Base-by-base conservation (phyloP, 73 alveolate species). In the Paramecium sexaurelia region DNA sequence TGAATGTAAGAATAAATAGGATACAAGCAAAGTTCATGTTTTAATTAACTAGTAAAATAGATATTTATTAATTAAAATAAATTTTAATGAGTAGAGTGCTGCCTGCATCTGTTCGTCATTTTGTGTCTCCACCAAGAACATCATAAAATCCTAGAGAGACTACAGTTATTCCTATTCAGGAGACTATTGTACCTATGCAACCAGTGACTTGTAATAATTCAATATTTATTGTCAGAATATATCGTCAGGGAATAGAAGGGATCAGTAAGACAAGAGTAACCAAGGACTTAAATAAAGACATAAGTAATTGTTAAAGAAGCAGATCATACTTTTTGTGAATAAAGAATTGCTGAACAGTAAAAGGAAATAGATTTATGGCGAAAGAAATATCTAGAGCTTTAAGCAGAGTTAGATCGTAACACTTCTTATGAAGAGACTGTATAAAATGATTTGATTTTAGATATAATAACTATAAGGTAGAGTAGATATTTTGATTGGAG, bases 91-190 rank as follows among this genome's bases (percentile, higher is more conserved):
- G 90, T 43, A 78, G 90, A 39, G 75, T 39, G 19, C 10, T 78
- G 55, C 90, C 90, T 8, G 41, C 69, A 8, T 29, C 75, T 19
- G 17, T 78, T 29, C 68, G 90, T 19, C 90, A 78, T 78, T 78
- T 78, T 78, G 90, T 78, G 55, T 78, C 90, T 7, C 90, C 90
- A 7, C 90, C 90, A 22, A 78, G 90, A 45, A 71, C 55, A 7
- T 35, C 86, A 35, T 20, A 27, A 13, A 29, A 35, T 33, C 86
- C 86, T 4, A 78, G 90, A 26, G 90, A 78, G 90, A 78, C 90
- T 5, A 78, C 90, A 19, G 68, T 78, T 7, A 78, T 78, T 24
- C 90, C 90, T 39, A 45, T 78, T 24, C 17, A 20, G 43, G 90
- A 78, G 9, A 78, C 90, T 2, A 78, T 78, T 5, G 90, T 78